Conservation (phyloP, 441 rosid species). For the Kokia cookei region DNA sequence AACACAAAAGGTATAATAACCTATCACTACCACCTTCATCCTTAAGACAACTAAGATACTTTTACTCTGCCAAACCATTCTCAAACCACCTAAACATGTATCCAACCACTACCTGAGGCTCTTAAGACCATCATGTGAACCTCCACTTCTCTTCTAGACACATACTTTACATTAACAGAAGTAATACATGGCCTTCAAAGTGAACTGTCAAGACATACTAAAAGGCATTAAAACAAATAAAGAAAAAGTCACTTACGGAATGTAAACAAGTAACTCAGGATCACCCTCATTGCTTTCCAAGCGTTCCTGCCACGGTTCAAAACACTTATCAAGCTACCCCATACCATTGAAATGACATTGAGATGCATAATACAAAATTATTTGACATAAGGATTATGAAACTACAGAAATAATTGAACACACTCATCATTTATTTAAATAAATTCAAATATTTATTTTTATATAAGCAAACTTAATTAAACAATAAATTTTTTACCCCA, state of each 20-base stretch:
- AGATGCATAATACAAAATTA: neutral
- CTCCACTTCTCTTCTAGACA: too few species aligned
- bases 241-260: constrained; percentile 61
- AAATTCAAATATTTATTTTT: neutral
- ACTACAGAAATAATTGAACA: neutral
- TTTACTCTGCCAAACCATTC: too few species aligned
- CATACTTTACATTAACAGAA: neutral
- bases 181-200: neutral
- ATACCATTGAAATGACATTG: neutral
- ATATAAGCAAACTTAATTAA: neutral
- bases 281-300: constrained; percentile 96
- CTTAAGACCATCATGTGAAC: too few species aligned
- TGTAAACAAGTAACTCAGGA: constrained; percentile 86
- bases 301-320: constrained; percentile 46
- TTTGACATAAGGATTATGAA: neutral
- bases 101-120: too few species aligned
- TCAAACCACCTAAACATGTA: too few species aligned
- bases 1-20: too few species aligned
- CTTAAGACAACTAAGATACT: too few species aligned
- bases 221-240: neutral
- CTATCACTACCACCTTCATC: too few species aligned
- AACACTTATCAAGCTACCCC: neutral
- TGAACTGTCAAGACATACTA: neutral
- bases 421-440: neutral
- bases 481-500: constrained; percentile 39